These are phyloP conservation scores for Leucogyrophana mollusca DNA, from an alignment of 768 basidiomycete genomes.

Conservation along the genomic window DNA sequence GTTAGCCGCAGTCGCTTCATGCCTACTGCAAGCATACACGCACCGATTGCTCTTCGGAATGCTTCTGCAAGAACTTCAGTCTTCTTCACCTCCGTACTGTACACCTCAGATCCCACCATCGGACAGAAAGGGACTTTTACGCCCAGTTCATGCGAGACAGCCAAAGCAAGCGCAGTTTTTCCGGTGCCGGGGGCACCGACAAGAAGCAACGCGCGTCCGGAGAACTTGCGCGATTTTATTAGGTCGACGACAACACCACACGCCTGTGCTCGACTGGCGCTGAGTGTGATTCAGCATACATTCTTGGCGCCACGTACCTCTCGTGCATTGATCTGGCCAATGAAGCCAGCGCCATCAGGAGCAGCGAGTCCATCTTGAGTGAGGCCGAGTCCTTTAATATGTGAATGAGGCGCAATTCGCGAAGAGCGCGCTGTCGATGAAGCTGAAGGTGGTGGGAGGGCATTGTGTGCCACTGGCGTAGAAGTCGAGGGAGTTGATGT, in stretches of 20 bases:
- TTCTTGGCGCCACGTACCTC: constrained; percentile 53
- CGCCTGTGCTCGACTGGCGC: constrained; percentile 47
- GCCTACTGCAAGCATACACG: constrained; percentile 25
- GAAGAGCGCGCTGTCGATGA: constrained; percentile 65
- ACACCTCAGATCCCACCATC: constrained; percentile 98
- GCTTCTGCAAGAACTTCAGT: constrained; percentile 96
- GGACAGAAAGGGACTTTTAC: constrained; percentile 96
- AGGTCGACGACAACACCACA: constrained; percentile 90
- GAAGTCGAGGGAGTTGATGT: constrained; percentile 47
- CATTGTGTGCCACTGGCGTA: constrained; percentile 67
- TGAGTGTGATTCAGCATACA: no score
- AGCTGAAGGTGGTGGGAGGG: constrained; percentile 66
- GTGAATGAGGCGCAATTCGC: constrained; percentile 88
- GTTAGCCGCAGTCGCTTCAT: background rate
- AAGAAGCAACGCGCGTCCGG: constrained; percentile 87
- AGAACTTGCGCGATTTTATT: constrained; percentile 89
- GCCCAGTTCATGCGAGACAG: constrained; percentile 92
- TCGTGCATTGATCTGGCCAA: constrained; percentile 86
- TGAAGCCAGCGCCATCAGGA: constrained; percentile 77
- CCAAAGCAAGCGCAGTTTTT: constrained; percentile 96
- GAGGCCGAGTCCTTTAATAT: constrained; percentile 95
- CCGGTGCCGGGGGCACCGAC: constrained; percentile 97
- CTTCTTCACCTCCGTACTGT: constrained; percentile 97
- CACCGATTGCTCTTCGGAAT: constrained; percentile 94
- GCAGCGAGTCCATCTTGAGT: constrained; percentile 79